These are phyloP conservation scores for Hygrophorus russula DNA, from an alignment of 768 basidiomycete species.

Conservation along the genomic window DNA sequence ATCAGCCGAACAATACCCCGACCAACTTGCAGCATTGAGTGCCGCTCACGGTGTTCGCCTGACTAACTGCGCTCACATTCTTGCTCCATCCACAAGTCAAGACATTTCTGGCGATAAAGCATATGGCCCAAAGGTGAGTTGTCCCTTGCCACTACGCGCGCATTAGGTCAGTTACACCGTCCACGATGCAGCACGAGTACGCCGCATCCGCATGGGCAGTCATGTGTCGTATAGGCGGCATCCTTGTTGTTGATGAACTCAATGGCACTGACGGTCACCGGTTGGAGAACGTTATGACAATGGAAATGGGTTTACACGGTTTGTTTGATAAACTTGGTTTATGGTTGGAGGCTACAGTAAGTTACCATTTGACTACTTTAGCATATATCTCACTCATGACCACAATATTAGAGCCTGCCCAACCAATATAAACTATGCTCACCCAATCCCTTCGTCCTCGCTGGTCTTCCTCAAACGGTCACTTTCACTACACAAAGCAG, in stretches of 20 bases:
- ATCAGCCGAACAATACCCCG: not conserved
- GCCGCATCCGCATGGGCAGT: constrained; percentile 1
- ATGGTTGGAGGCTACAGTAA: constrained; percentile 3
- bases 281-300: constrained; percentile 3
- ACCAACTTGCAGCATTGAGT: not conserved
- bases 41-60: not conserved
- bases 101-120: not conserved
- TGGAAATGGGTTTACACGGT: not conserved
- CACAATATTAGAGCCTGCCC: not conserved
- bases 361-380: not conserved
- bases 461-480: not conserved
- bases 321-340: constrained; percentile 1
- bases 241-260: not conserved
- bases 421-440: not conserved
- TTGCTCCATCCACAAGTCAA: not conserved
- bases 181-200: not conserved
- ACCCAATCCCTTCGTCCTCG: not conserved
- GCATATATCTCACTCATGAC: too few species aligned
- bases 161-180: not conserved
- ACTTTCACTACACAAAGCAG: constrained; percentile 1
- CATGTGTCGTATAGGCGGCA: not conserved
- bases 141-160: not conserved
- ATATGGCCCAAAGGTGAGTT: not conserved
- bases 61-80: constrained; percentile 1
- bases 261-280: constrained; percentile 1